A percentile compares a stretch with the other conserved stretches of the same genome.
These are phyloP conservation scores for Cucurbita argyrosperma DNA, from an alignment of 306 rosid genomes.

Conservation along the genomic window DNA sequence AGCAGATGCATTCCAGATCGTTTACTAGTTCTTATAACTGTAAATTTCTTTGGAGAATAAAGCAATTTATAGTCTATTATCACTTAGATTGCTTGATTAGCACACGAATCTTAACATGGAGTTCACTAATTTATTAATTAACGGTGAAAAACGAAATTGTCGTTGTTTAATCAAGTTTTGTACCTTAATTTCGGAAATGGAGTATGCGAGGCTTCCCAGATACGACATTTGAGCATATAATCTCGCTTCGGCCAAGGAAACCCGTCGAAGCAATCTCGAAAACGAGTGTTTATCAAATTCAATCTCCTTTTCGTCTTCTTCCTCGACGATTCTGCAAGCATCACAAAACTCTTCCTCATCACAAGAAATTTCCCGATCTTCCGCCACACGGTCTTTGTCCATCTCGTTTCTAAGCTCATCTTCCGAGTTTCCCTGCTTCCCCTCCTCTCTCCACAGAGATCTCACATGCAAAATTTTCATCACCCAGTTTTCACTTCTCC, in stretches of 20 bases:
- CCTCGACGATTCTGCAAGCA: constrained; percentile 31
- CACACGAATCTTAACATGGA: background rate
- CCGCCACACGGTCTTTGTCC: constrained; percentile 5
- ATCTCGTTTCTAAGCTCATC: constrained; percentile 7
- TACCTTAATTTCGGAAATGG: constrained; percentile 63
- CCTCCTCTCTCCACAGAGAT: constrained; percentile 46
- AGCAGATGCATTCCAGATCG: background rate
- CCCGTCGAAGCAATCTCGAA: constrained; percentile 63
- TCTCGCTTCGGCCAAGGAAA: constrained; percentile 60
- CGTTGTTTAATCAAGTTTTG: background rate
- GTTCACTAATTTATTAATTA: background rate
- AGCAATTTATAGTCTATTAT: background rate
- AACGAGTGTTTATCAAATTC: constrained; percentile 54
- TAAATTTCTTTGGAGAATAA: background rate
- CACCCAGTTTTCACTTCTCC: constrained; percentile 49
- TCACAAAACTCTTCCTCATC: constrained; percentile 26
- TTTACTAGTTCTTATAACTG: background rate
- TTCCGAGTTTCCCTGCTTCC: constrained; percentile 4
- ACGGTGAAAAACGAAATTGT: background rate
- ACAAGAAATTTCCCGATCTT: background rate
- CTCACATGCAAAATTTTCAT: constrained; percentile 57
- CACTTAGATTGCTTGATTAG: background rate
- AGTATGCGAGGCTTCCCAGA: constrained; percentile 67
- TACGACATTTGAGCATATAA: constrained; percentile 79
- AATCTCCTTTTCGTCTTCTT: constrained; percentile 20